Evolutionary conservation across 805 yeast genomes (phyloP).

Genomic region (Kodamaea sagamina): DNA sequence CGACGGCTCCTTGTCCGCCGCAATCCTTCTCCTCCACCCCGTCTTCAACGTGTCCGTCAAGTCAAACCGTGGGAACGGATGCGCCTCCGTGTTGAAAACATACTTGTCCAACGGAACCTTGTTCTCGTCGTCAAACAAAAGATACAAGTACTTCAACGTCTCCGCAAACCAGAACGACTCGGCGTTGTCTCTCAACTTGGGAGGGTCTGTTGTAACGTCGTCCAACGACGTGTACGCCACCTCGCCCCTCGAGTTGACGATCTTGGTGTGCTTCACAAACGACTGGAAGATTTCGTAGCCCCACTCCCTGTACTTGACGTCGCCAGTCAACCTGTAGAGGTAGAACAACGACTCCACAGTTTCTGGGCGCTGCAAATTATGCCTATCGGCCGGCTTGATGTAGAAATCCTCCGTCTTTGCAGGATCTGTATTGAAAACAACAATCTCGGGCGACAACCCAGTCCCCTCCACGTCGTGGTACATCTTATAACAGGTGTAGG

Average conservation of each 20-base stretch:
- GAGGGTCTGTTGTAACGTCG: constrained; percentile 61
- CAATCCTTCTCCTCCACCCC: constrained; percentile 56
- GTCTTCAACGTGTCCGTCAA: constrained; percentile 54
- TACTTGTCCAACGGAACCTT: constrained; percentile 65
- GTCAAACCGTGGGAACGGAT: constrained; percentile 79
- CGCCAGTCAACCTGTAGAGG: constrained; percentile 76
- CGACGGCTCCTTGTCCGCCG: constrained; percentile 20
- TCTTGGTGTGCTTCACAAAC: constrained; percentile 60
- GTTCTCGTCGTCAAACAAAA: constrained; percentile 69
- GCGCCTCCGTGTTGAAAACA: constrained; percentile 92
- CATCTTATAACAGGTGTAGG: constrained; percentile 82
- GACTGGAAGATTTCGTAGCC: constrained; percentile 83
- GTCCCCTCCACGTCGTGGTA: constrained; percentile 63
- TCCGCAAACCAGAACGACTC: constrained; percentile 95
- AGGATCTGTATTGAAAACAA: constrained; percentile 66
- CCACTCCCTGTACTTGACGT: constrained; percentile 81
- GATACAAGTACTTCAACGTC: constrained; percentile 81
- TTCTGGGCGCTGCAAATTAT: constrained; percentile 90
- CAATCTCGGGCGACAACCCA: constrained; percentile 89
- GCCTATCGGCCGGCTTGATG: constrained; percentile 72
- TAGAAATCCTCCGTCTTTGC: constrained; percentile 54
- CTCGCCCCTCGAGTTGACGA: constrained; percentile 44
- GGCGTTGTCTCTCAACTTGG: constrained; percentile 65
- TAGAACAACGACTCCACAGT: constrained; percentile 87
- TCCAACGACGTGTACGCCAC: constrained; percentile 61